Evolutionary conservation across 768 basidiomycete genomes (phyloP), one percentile per base, ranked within the genome.

Genomic region (Serendipita sp.): DNA sequence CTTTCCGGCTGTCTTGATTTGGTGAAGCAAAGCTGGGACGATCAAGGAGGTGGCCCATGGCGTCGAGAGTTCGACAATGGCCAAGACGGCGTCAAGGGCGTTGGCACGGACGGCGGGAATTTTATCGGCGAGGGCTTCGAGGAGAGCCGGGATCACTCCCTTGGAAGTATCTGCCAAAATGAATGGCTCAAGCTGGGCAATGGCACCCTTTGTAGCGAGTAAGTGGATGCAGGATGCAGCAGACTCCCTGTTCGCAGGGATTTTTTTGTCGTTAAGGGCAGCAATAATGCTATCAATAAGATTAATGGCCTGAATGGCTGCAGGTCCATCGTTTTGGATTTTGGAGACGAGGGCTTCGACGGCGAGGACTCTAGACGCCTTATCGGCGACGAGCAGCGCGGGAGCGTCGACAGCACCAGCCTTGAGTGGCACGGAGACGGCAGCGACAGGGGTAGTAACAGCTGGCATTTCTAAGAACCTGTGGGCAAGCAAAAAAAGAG

Each of bases 91-190:
- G 72, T 88, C 85, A 56, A 94, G 76, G 64, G 94, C 88, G 65
- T 88, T 86, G 67, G 84, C 86, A 76, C 88, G 83, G 76, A 88
- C 89, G 70, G 86, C 85, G 65, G 88, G 86, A 79, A 85, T 86
- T 81, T 96, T 96, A 81, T 97, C 94, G 75, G 91, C 93, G 71
- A 95, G 92, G 48, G 88, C 75, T 76, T 96, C 94, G 71, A 96
- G 81, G 71, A 97, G 88, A 66, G 84, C 83, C 65, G 83, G 80
- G 74, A 90, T 94, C 68, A 95, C 80, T 67, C 91, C 90, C 64
- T 73, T 74, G 58, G 74, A 70, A 10, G 71, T 72, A 66, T 89
- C 90, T 69, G 84, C 82, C 73, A 94, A 75, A 78, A 97, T 89
- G 72, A 85, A 80, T 45, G 93, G 91, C 76, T 95, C 93, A 68